These are phyloP conservation scores for Cystoisospora suis DNA, from an alignment of 169 alveolate species.

Conservation along the genomic window DNA sequence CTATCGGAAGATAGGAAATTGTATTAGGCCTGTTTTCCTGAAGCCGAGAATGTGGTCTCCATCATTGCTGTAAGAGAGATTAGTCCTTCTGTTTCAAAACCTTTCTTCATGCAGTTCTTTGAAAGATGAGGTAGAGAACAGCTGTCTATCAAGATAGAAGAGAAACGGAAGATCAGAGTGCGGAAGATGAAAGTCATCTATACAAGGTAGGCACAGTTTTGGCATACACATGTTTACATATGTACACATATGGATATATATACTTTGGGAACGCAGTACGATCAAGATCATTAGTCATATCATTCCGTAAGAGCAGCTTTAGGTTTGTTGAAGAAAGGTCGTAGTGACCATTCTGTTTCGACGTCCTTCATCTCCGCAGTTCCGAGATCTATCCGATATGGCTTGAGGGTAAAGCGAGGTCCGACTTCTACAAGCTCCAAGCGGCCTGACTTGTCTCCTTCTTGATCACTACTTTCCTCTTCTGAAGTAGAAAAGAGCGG, in stretches of 20 bases:
- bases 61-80: no score
- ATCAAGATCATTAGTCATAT: neutral
- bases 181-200: no score
- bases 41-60: no score
- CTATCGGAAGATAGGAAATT: no score
- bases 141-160: no score
- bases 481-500: neutral
- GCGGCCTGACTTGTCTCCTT: conserved; percentile 42
- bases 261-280: neutral
- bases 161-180: no score
- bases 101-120: neutral
- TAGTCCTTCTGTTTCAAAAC: no score
- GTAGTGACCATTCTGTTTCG: conserved; percentile 95
- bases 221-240: no score
- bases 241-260: neutral
- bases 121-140: neutral
- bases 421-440: conserved; percentile 91
- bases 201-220: no score
- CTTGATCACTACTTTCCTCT: conserved; percentile 51
- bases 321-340: conserved; percentile 96
- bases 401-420: conserved; percentile 94
- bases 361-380: conserved; percentile 96
- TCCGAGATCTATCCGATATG: conserved; percentile 95
- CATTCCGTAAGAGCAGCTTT: conserved; percentile 73
- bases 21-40: no score